Conservation (phyloP, 768 basidiomycete genomes). For the Cytidiella melzeri region DNA sequence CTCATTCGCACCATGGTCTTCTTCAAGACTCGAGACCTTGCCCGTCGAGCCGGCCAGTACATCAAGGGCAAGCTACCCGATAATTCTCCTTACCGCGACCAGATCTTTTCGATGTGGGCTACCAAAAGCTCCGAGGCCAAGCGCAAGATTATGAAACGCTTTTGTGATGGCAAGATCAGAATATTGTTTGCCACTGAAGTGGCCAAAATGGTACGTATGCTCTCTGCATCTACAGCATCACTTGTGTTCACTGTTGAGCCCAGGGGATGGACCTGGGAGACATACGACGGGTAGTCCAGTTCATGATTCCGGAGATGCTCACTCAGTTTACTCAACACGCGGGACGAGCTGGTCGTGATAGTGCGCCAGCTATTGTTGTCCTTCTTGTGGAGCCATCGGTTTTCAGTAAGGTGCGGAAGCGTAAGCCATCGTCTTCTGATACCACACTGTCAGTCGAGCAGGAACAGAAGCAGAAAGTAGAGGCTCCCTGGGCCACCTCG, state of each 20-base stretch:
- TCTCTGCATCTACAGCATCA: neutral
- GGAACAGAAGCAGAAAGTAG: neutral
- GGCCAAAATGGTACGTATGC: constrained; percentile 3
- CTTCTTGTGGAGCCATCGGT: constrained; percentile 5
- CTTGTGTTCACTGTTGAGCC: neutral
- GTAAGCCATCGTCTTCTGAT: neutral
- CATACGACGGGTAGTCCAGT: neutral
- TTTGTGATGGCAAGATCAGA: neutral
- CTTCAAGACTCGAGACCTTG: neutral
- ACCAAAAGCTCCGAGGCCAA: neutral
- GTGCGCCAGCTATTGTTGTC: neutral
- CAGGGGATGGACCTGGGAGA: constrained; percentile 1
- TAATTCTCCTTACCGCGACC: neutral
- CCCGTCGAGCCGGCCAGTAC: neutral
- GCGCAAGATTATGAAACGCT: neutral
- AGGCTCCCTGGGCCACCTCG: too few relatives aligned
- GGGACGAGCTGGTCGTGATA: constrained; percentile 3
- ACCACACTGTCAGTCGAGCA: neutral
- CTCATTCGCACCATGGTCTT: neutral
- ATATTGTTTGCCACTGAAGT: constrained; percentile 9
- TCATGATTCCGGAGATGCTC: neutral
- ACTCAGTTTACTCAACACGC: neutral
- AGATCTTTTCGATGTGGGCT: neutral
- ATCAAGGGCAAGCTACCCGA: neutral
- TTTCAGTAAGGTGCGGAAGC: too few relatives aligned